A percentile compares a stretch with the other conserved stretches of the same genome.
Evolutionary conservation across 164 flowering plant species (phyloP).

Genomic region (Echeveria elegans): DNA sequence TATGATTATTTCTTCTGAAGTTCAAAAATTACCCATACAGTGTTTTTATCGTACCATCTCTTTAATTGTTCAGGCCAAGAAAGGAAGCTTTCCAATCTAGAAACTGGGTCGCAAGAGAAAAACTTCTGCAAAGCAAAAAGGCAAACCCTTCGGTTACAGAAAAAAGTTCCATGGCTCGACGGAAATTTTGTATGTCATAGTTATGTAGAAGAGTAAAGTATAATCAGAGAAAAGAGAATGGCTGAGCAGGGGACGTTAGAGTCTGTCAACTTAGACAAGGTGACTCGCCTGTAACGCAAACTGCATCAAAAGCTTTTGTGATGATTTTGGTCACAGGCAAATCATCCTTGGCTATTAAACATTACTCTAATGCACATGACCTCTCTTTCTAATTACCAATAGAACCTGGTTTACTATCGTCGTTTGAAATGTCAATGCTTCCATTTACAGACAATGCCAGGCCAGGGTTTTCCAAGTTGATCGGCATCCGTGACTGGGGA

Average conservation of each 20-base stretch:
- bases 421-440: neutral
- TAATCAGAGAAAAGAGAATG: neutral
- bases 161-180: too few species aligned
- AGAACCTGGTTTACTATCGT: neutral
- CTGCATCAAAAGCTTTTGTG: neutral
- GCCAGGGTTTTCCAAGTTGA: neutral
- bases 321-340: neutral
- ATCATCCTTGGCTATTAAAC: slow-evolving; percentile 7
- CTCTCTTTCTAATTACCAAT: neutral
- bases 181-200: too few species aligned
- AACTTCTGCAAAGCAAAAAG: too few species aligned
- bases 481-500: neutral
- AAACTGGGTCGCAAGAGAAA: too few species aligned
- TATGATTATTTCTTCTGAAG: too few species aligned
- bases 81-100: too few species aligned
- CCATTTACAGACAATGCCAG: neutral
- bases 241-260: slow-evolving; percentile 1
- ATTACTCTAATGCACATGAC: slow-evolving; percentile 5
- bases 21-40: too few species aligned
- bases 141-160: too few species aligned
- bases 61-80: too few species aligned
- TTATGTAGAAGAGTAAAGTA: neutral
- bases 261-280: slow-evolving; percentile 3
- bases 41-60: too few species aligned
- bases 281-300: slow-evolving; percentile 1